These are phyloP conservation scores for Achaetomiella virescens DNA, from an alignment of 495 filamentous ascomycete species.

Conservation along the genomic window DNA sequence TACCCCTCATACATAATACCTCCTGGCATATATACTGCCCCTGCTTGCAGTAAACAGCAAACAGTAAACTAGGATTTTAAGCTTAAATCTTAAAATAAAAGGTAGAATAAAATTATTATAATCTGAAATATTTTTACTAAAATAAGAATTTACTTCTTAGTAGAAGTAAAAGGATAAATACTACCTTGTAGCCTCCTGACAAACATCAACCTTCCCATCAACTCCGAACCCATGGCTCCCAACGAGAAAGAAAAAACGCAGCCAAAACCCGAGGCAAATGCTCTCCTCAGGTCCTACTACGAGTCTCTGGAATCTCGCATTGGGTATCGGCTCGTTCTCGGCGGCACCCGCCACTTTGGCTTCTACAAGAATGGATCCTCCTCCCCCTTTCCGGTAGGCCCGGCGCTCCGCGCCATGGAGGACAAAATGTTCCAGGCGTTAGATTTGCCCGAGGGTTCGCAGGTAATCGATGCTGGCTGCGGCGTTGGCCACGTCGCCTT, in stretches of 20 bases:
- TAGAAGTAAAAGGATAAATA: too few relatives aligned
- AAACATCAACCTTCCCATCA: background rate
- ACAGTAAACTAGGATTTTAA: too few relatives aligned
- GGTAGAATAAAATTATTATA: too few relatives aligned
- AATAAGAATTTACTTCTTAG: too few relatives aligned
- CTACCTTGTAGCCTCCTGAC: too few relatives aligned
- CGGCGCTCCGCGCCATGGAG: slow-evolving; percentile 43
- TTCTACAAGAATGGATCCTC: slow-evolving; percentile 42
- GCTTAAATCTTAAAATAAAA: too few relatives aligned
- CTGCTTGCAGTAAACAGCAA: too few relatives aligned
- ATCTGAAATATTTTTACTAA: too few relatives aligned
- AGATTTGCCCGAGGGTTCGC: slow-evolving; percentile 30
- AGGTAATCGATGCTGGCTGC: slow-evolving; percentile 50
- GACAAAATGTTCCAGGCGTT: slow-evolving; percentile 39
- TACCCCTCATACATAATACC: too few relatives aligned
- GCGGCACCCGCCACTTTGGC: slow-evolving; percentile 48
- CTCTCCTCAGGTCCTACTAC: slow-evolving; percentile 24
- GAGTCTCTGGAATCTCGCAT: slow-evolving; percentile 41
- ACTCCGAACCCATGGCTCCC: background rate
- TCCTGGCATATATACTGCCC: too few relatives aligned
- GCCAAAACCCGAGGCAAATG: slow-evolving; percentile 1
- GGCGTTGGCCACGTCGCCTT: slow-evolving; percentile 47
- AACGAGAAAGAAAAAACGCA: background rate
- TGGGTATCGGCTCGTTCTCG: slow-evolving; percentile 45
- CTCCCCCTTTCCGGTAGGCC: slow-evolving; percentile 45